Evolutionary conservation across 345 rosid species (phyloP), one percentile per base, ranked within the genome.

Genomic region (Raphanus sativus): DNA sequence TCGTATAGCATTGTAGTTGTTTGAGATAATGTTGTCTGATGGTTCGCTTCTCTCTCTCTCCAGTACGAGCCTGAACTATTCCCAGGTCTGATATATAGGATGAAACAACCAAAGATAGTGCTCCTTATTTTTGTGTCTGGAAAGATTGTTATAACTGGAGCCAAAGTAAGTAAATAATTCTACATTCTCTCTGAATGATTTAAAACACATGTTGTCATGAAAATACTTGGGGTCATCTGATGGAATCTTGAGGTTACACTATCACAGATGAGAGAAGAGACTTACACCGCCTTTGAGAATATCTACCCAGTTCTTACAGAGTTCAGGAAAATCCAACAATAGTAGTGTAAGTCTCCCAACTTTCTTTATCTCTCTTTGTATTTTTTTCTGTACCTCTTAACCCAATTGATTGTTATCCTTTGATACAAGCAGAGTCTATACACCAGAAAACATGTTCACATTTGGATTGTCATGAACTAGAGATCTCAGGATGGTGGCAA

Each of bases 21-120:
- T 70, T 48, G 56, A 68, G 71, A 13, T 74, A 62, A 68, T 28
- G 2, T 7, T 9, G 70, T 21, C 82, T 59, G 69, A 75, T 75
- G 73, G 4, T 70, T 52, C 12, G 9, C 40, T 45, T 15, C 28
- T 80, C 62, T 52, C 56, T 80, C 63, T 80, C 80, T 69, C 36
- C 90, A 92, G 96, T 90, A 91, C 65, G 97, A 94, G 82, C 98
- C 97, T 6, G 97, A 93, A 71, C 89, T 93, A 48, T 93, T 93
- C 63, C 98, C 97, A 42, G 98, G 96, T 54, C 77, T 91, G 48
- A 91, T 94, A 58, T 90, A 94, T 82, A 86, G 96, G 40, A 94
- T 94, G 96, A 91, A 89, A 80, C 94, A 87, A 45, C 97, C 98
- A 8, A 91, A 90, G 81, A 88, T 93, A 42, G 97, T 91, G 29